Evolutionary conservation across 2,329 filamentous ascomycete species (phyloP), one percentile per base, ranked within the genome.

Genomic region (Corinectria fuckeliana): DNA sequence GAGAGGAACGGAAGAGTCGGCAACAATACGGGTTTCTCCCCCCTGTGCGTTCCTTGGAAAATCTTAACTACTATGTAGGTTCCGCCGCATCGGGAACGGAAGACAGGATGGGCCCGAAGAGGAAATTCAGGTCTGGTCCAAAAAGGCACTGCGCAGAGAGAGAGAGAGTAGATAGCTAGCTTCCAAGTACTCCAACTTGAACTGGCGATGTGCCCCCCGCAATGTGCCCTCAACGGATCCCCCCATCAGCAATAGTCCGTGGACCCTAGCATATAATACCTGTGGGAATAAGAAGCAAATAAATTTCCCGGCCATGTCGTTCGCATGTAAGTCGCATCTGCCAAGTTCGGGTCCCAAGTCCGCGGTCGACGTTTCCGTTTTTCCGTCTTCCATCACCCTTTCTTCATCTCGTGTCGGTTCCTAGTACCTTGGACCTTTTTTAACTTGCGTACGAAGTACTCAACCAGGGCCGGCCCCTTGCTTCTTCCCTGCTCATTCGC

Each of bases 1-100:
- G n/a, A 36, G 7, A 38, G 44, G 53, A 56, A 50, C 53, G 26
- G 53, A 50, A 10, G 20, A 28, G 32, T 34, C 32, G 32, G 32
- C n/a, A 7, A n/a, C n/a, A n/a, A n/a, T n/a, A n/a, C n/a, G n/a
- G n/a, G n/a, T n/a, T n/a, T 30, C 5, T 32, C 9, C 13, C 5
- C 30, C 13, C 30, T 14, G 5, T 5, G 32, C 10, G 32, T 16
- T 36, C 8, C 3, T 4, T 2, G 42, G n/a, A n/a, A n/a, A n/a
- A n/a, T n/a, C n/a, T n/a, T n/a, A n/a, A 23, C 14, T 45, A n/a
- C 42, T 28, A 5, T 25, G 10, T n/a, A n/a, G n/a, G n/a, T n/a
- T n/a, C 25, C n/a, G 42, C 42, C n/a, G 23, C 25, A 28, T 45
- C 23, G n/a, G 42, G 42, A 45, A 28, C 42, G 25, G 42, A 45